Conservation (phyloP, 2,329 filamentous ascomycete species). For the Coniochaeta prunicola region DNA sequence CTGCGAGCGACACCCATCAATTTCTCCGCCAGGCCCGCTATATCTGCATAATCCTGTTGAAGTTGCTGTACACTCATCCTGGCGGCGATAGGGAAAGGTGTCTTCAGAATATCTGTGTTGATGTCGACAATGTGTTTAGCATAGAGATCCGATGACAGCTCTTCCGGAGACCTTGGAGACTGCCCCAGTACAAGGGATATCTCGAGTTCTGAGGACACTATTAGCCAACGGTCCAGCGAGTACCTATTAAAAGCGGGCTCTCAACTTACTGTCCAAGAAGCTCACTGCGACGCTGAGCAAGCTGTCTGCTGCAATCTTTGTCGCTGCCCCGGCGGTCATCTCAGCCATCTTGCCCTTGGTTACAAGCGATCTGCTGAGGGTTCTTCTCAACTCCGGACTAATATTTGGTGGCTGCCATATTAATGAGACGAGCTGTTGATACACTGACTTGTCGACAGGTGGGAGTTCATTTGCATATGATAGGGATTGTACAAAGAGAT, state of each 20-base stretch:
- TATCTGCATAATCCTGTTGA: constrained; percentile 24
- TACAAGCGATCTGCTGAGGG: not conserved
- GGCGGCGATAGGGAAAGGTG: constrained; percentile 27
- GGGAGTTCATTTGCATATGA: constrained; percentile 34
- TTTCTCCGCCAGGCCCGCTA: constrained; percentile 20
- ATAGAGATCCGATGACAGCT: constrained; percentile 33
- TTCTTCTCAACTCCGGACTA: not conserved
- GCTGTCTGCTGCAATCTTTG: constrained; percentile 21
- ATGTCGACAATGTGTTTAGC: constrained; percentile 30
- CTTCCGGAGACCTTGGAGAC: constrained; percentile 19
- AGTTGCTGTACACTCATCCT: constrained; percentile 28
- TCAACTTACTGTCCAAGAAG: constrained; percentile 42
- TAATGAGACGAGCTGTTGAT: constrained; percentile 33
- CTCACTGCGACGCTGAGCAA: constrained; percentile 34
- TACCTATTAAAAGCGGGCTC: not conserved
- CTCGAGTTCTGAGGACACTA: constrained; percentile 35
- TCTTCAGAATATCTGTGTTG: constrained; percentile 17
- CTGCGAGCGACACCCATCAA: constrained; percentile 15
- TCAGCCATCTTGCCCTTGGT: constrained; percentile 31
- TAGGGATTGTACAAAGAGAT: constrained; percentile 40
- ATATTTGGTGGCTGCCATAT: constrained; percentile 41
- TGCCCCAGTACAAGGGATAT: constrained; percentile 28
- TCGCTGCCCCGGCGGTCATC: constrained; percentile 5
- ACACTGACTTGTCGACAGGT: constrained; percentile 26
- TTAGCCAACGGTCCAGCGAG: not conserved